These are phyloP conservation scores for Colletotrichum coccodes DNA, from an alignment of 2,329 filamentous ascomycete species.

Conservation along the genomic window DNA sequence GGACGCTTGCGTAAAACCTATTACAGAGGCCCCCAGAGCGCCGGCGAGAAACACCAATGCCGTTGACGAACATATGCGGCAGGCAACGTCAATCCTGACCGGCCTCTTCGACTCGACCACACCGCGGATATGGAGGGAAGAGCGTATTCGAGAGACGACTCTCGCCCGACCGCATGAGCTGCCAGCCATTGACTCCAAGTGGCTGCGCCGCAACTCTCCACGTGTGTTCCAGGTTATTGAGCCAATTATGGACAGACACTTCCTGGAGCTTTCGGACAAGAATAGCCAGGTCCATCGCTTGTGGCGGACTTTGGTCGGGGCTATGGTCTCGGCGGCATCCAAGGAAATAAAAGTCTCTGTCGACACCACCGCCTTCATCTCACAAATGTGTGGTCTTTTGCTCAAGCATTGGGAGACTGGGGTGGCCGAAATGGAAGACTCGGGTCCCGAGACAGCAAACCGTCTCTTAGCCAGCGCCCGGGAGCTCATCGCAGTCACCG, in stretches of 20 bases:
- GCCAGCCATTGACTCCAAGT: conserved; percentile 85
- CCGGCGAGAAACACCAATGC: conserved; percentile 46
- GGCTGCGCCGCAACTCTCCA: conserved; percentile 79
- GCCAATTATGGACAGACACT: conserved; percentile 69
- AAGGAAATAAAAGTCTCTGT: conserved; percentile 92
- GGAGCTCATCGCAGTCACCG: conserved; percentile 58
- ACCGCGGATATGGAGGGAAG: conserved; percentile 76
- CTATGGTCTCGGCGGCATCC: conserved; percentile 73
- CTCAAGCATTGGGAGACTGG: conserved; percentile 74
- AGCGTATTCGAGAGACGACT: conserved; percentile 71
- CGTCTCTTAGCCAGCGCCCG: conserved; percentile 66
- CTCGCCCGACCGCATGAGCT: conserved; percentile 77
- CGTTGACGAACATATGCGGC: conserved; percentile 62
- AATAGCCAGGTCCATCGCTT: conserved; percentile 63
- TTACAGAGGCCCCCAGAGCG: conserved; percentile 53
- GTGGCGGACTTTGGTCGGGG: conserved; percentile 70
- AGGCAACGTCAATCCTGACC: conserved; percentile 76
- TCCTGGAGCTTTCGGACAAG: conserved; percentile 70
- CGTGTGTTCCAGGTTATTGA: conserved; percentile 72
- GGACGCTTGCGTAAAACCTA: conserved; percentile 75
- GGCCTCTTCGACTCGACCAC: conserved; percentile 73
- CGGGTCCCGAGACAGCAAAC: conserved; percentile 56
- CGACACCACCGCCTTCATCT: conserved; percentile 84
- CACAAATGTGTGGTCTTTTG: conserved; percentile 75
- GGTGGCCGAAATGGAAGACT: conserved; percentile 61